Evolutionary conservation across 208 protist genomes (phyloP), one percentile per base, ranked within the genome.

Genomic region (Crithidia expoeki): DNA sequence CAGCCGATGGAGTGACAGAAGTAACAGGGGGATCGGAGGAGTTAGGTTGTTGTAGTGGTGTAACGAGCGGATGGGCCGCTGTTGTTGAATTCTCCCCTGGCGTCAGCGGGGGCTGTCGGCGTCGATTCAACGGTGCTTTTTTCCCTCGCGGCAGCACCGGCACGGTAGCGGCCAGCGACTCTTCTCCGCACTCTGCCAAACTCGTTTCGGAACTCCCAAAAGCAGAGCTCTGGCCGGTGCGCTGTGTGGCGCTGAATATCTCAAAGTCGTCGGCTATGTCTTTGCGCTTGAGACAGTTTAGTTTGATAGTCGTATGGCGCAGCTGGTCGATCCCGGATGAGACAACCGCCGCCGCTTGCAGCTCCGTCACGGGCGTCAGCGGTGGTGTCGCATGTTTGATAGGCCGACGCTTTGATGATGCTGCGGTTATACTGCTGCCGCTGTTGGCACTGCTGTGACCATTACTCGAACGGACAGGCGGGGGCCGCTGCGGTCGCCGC

Each of bases 221-320:
- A 33, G 62, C 66, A 3, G 42, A 47, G 34, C 25, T 19, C 11
- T 46, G 42, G 2, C 57, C 46, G 6, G 51, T 38, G 40, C 81
- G 81, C 33, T 82, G 64, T 21, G 79, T 76, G 28, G 57, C 34
- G 57, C 76, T 83, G 28, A 93, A 82, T 30, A 88, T 84, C 34
- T 82, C 81, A 30, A 91, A 87, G 60, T 87, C 85, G 47, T 93
- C 87, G 4, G 88, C 81, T 52, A 93, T 86, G 42, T 90, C 78
- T 32, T 88, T 87, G 7, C 91, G 81, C 77, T 89, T 90, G 30
- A 96, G 69, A 23, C 88, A 92, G 63, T 81, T 88, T 23, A 96
- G 80, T 11, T 80, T 96, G 51, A 96, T 93, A 80, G 83, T 81
- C 79, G 57, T 67, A 60, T 74, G 55, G 49, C 70, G 52, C 80